These are phyloP conservation scores for Trypanosoma cruzi DNA, from an alignment of 208 protist species.

Conservation along the genomic window DNA sequence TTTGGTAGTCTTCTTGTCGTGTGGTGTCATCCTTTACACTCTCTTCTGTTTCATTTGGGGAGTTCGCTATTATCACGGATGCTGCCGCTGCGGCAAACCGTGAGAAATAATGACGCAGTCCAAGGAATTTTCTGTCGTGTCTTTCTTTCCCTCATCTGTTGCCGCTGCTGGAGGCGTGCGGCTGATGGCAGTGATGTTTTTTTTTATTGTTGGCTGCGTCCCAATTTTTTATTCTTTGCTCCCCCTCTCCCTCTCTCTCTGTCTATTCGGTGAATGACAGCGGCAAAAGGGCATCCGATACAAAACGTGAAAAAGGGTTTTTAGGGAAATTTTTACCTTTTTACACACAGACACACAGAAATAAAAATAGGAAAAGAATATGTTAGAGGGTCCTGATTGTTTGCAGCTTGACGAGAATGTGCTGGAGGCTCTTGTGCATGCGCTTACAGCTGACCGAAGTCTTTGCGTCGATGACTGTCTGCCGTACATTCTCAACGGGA, in stretches of 20 bases:
- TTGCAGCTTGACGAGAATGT: conserved; percentile 9
- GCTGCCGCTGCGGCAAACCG: not conserved
- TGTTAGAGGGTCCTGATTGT: not conserved
- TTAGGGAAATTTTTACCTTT: too few species aligned
- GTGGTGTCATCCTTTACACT: not conserved
- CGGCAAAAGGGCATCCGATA: too few species aligned
- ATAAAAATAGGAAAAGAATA: not conserved
- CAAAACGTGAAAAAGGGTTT: too few species aligned
- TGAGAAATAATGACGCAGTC: not conserved
- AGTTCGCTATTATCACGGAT: not conserved
- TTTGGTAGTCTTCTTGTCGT: not conserved
- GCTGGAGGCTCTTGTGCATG: conserved; percentile 14
- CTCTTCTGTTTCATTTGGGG: not conserved
- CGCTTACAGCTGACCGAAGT: conserved; percentile 9
- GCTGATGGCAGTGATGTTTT: too few species aligned
- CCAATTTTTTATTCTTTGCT: too few species aligned
- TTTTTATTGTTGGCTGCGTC: too few species aligned
- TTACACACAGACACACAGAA: too few species aligned
- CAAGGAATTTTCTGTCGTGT: too few species aligned
- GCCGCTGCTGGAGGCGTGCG: too few species aligned
- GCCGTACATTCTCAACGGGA: conserved; percentile 7
- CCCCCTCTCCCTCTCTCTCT: too few species aligned
- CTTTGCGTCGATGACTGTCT: conserved; percentile 2
- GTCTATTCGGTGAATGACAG: too few species aligned
- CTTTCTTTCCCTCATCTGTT: too few species aligned